Evolutionary conservation across 805 yeast genomes (phyloP), one percentile per base, ranked within the genome.

Genomic region (Wickerhamiella vanderwaltii): DNA sequence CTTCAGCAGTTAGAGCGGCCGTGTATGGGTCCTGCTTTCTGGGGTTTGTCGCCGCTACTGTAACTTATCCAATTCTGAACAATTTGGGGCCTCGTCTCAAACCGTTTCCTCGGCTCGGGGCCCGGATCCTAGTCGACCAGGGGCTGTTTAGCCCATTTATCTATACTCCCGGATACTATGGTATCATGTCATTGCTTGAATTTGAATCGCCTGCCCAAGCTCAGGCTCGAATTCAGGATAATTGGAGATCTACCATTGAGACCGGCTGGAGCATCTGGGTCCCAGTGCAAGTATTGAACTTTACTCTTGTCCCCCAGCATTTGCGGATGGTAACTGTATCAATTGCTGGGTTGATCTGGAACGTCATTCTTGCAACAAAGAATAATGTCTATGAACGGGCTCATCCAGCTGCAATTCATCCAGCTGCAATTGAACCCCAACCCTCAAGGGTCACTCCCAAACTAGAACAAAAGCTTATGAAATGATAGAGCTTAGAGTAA

Each of bases 181-280:
- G 74, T 1, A 65, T 71, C 30, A 78, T 85, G 77, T 69, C 87
- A 0, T 29, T 74, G 3, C 57, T 87, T 66, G 91, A 84, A 54
- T 68, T 71, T 11, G 63, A 68, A 36, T 54, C 70, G 0, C 29
- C 60, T 3, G 56, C 57, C 0, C 64, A 64, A 17, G 64, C 76
- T 12, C 54, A 57, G 40, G 44, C 50, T n/a, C 50, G 54, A 12
- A 47, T 61, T 19, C 29, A 40, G 11, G 32, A 46, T 12, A 73
- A 77, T 66, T 74, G 75, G 49, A 31, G 46, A 30, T 64, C 69
- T 4, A 83, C 94, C 0, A 59, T 85, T 32, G 48, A 63, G 36
- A 69, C 80, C n/a, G 84, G 83, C 56, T 86, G 94, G 94, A 50
- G 66, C 39, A 79, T 86, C 13, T 87, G 96, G 97, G 95, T 95